Percentiles rank a stretch among this genome's conserved stretches.
Evolutionary conservation across 371 early-diverging fungal species (phyloP).

Genomic region (Rhizopus microsporus): DNA sequence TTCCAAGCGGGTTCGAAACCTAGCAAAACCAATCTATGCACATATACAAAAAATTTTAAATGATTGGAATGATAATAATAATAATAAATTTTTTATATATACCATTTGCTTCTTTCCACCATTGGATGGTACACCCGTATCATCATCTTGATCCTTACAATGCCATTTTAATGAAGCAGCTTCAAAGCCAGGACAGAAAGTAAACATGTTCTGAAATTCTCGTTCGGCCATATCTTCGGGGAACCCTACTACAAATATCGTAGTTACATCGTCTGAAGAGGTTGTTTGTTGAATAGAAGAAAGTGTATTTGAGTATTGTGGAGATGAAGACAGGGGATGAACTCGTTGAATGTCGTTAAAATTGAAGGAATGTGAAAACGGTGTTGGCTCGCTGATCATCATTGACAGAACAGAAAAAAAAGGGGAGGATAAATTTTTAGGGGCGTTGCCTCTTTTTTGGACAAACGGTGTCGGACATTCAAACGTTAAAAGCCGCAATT

Average conservation of each 20-base stretch:
- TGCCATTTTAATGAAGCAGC: slow-evolving; percentile 91
- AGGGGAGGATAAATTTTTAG: not conserved
- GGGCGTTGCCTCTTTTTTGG: slow-evolving; percentile 2
- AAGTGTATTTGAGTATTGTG: slow-evolving; percentile 2
- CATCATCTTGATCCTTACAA: slow-evolving; percentile 57
- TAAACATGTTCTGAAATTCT: slow-evolving; percentile 98
- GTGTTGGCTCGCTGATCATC: slow-evolving; percentile 34
- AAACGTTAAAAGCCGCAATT: too few relatives aligned
- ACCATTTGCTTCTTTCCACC: slow-evolving; percentile 85
- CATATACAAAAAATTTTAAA: not conserved
- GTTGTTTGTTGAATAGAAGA: slow-evolving; percentile 14
- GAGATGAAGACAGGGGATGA: slow-evolving; percentile 28
- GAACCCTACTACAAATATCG: slow-evolving; percentile 97
- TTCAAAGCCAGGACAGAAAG: slow-evolving; percentile 92
- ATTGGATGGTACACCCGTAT: slow-evolving; percentile 12
- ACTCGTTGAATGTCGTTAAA: slow-evolving; percentile 29
- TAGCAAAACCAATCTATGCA: slow-evolving; percentile 46
- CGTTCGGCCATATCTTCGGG: slow-evolving; percentile 97
- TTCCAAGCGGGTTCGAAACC: slow-evolving; percentile 43
- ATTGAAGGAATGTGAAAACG: slow-evolving; percentile 25
- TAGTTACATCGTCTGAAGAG: slow-evolving; percentile 71
- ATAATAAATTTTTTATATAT: slow-evolving; percentile 22
- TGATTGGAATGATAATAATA: not conserved
- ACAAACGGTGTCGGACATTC: too few relatives aligned
- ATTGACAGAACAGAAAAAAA: slow-evolving; percentile 10